These are phyloP conservation scores for Knoxdaviesia proteae DNA, from an alignment of 2,329 filamentous ascomycete genomes.

Conservation along the genomic window DNA sequence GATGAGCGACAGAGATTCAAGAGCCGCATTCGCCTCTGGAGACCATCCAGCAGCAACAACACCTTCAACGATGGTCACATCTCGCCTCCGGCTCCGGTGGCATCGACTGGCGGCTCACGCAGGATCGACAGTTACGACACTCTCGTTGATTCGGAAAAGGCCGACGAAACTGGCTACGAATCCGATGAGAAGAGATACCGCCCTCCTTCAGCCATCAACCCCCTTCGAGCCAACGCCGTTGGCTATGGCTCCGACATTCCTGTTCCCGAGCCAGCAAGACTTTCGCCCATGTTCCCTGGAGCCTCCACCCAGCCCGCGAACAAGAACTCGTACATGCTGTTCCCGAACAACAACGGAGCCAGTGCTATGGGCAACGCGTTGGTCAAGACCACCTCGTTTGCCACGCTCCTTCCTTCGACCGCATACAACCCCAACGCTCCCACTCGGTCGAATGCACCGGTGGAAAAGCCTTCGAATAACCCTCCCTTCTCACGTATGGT, in stretches of 20 bases:
- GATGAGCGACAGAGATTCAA: conserved; percentile 22
- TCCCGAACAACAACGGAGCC: conserved; percentile 11
- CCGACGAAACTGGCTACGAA: not conserved
- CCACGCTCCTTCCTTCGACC: conserved; percentile 23
- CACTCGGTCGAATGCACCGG: not conserved
- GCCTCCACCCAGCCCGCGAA: conserved; percentile 9
- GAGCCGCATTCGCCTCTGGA: conserved; percentile 24
- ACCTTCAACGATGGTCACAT: too few species aligned
- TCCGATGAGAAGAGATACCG: not conserved
- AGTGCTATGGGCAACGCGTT: too few species aligned
- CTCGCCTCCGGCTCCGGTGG: too few species aligned
- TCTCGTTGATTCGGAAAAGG: conserved; percentile 7
- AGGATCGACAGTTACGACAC: conserved; percentile 15
- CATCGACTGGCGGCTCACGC: not conserved
- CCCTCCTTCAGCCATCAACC: conserved; percentile 8
- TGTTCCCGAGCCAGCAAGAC: not conserved
- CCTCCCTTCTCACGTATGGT: conserved; percentile 16
- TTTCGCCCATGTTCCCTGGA: not conserved
- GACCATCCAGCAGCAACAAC: conserved; percentile 3
- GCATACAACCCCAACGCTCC: conserved; percentile 17
- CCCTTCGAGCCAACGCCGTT: conserved; percentile 14
- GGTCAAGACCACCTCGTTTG: conserved; percentile 8
- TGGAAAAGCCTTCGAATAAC: conserved; percentile 1
- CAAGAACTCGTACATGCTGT: conserved; percentile 19
- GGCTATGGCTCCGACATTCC: conserved; percentile 3